A percentile compares a stretch with the other conserved stretches of the same genome.
Conservation (phyloP, 2,329 filamentous ascomycete genomes). For the Fusarium temperatum region DNA sequence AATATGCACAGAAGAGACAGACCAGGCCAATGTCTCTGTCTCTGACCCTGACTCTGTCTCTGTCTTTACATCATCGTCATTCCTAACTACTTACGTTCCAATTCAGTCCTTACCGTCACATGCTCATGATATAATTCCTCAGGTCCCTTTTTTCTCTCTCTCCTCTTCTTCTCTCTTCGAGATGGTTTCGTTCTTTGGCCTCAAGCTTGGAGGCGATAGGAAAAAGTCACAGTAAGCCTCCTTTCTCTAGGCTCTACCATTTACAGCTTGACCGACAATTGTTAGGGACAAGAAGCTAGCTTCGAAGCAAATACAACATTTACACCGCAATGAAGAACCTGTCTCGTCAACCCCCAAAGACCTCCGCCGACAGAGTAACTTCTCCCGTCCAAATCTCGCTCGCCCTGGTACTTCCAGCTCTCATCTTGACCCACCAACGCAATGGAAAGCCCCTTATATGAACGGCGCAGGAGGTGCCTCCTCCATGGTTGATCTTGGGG, state of each 20-base stretch:
- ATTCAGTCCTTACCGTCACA: constrained; percentile 1
- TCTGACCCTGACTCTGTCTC: not conserved
- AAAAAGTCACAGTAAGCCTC: constrained; percentile 61
- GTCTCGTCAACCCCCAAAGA: constrained; percentile 17
- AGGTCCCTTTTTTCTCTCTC: not conserved
- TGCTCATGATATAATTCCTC: constrained; percentile 23
- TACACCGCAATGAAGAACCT: constrained; percentile 10
- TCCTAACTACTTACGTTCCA: not conserved
- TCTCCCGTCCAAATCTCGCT: constrained; percentile 48
- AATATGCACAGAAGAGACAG: constrained; percentile 21
- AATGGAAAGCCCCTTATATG: constrained; percentile 48
- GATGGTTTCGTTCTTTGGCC: constrained; percentile 69
- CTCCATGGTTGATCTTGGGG: constrained; percentile 57
- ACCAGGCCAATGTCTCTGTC: not conserved
- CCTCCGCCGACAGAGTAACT: constrained; percentile 48
- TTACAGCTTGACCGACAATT: not conserved
- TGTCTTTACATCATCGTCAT: constrained; percentile 12
- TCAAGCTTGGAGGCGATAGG: constrained; percentile 65
- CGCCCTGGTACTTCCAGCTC: constrained; percentile 56
- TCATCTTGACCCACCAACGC: constrained; percentile 31
- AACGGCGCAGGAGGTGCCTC: constrained; percentile 50
- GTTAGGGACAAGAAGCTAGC: constrained; percentile 35
- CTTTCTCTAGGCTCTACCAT: not conserved
- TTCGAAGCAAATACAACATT: constrained; percentile 22
- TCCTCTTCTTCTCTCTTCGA: not conserved